Evolutionary conservation across 106 monocot species (phyloP).

Genomic region (Chionographis japonica): DNA sequence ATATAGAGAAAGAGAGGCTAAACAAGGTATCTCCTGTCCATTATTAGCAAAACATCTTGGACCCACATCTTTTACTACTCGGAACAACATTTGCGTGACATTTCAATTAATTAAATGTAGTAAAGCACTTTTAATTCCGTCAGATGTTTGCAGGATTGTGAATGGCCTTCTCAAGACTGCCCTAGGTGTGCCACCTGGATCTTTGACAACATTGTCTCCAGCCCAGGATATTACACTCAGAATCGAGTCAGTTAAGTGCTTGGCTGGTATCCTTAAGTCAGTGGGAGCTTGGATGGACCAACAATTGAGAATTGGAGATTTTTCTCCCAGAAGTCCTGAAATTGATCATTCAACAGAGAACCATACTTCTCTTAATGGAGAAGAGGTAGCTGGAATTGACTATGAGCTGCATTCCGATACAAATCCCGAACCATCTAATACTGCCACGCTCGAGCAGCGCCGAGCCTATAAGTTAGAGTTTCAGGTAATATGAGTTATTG

Average conservation of each 20-base stretch:
- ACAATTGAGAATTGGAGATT: constrained; percentile 64
- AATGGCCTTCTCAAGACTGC: constrained; percentile 93
- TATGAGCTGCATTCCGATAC: constrained; percentile 68
- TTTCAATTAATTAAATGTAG: constrained; percentile 29
- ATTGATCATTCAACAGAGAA: constrained; percentile 55
- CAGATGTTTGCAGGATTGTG: constrained; percentile 93
- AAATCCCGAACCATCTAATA: constrained; percentile 63
- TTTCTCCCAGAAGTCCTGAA: constrained; percentile 48
- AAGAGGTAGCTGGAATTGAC: constrained; percentile 59
- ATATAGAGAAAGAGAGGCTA: too few species aligned
- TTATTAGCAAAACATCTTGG: too few species aligned
- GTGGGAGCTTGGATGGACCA: constrained; percentile 97
- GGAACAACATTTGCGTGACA: neutral
- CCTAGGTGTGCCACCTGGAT: constrained; percentile 83
- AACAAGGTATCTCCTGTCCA: too few species aligned
- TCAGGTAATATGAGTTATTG: constrained; percentile 41
- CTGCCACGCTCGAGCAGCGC: constrained; percentile 80
- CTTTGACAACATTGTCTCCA: constrained; percentile 68
- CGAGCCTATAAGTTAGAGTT: constrained; percentile 82
- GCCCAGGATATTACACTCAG: constrained; percentile 79
- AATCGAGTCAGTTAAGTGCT: constrained; percentile 85
- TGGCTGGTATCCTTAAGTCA: constrained; percentile 69
- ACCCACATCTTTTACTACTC: too few species aligned
- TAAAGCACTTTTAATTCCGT: constrained; percentile 75
- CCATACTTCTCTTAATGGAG: constrained; percentile 39